Evolutionary conservation across 495 filamentous ascomycete species (phyloP), one percentile per base, ranked within the genome.

Genomic region (Podospora comata): DNA sequence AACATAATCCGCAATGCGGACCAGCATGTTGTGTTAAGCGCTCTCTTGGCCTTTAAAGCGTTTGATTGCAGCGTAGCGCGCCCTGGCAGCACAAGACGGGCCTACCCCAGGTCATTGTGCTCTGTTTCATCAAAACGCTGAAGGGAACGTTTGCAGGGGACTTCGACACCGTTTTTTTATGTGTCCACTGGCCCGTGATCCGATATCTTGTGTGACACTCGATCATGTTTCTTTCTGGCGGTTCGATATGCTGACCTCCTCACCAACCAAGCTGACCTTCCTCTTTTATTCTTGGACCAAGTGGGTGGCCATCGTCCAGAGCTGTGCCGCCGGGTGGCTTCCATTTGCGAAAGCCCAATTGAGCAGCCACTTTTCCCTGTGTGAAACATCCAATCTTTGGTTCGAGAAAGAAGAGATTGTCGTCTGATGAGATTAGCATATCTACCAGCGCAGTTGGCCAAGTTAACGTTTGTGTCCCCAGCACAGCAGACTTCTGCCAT

Each of bases 61-160:
- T 69, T 69, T 65, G 39, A 69, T 69, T 65, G 67, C 62, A 65
- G 62, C 56, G 67, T 69, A 39, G 67, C 61, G 61, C 16, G 20
- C 6, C 20, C 60, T 58, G 61, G 67, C 61, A 61, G 9, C 5
- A 5, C 18, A 27, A 32, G 23, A 27, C 27, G 19, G 27, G 27
- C 23, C 23, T 27, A 65, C 44, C 62, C 53, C 48, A 65, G 53
- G 32, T 57, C 30, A 30, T 59, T 59, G 39, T 39, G 61, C 30
- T 26, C 23, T 59, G 63, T 65, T 69, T 68, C 60, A 64, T 68
- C 60, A 68, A 48, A 68, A 63, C 60, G 66, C 66, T 32, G n/a
- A 19, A n/a, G 58, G 55, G 53, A 6, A 53, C 60, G 54, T 13
- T 48, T 54, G 30, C 18, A 28, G 13, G n/a, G 59, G 61, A 63